phyloP scores from a whole-genome alignment of 1,139 yeast genomes.

The Candida anutae region DNA sequence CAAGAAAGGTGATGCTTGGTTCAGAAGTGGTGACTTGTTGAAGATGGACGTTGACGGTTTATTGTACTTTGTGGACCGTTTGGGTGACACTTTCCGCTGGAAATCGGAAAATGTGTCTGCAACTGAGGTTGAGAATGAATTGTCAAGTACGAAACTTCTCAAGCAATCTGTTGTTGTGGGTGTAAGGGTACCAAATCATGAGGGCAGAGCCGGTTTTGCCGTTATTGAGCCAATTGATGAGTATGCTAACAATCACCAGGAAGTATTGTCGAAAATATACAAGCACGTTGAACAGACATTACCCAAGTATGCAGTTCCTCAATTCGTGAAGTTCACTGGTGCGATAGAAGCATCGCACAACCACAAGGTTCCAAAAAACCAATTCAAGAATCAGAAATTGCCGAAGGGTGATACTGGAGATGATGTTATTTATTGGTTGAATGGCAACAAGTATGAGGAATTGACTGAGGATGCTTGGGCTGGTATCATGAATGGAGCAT shows the following conservation, averaged over 20 bases:
- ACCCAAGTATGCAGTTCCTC: constrained; percentile 87
- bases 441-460: constrained; percentile 44
- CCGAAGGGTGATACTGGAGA: constrained; percentile 62
- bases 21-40: constrained; percentile 81
- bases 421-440: constrained; percentile 67
- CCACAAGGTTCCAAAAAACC: constrained; percentile 78
- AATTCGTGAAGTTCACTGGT: constrained; percentile 63
- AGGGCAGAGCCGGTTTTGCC: constrained; percentile 92
- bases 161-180: constrained; percentile 84
- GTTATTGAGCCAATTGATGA: constrained; percentile 51
- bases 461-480: constrained; percentile 57
- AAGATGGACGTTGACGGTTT: constrained; percentile 61
- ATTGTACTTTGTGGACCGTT: constrained; percentile 80
- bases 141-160: constrained; percentile 47
- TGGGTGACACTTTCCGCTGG: constrained; percentile 97
- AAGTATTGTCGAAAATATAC: constrained; percentile 24
- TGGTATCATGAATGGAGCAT: constrained; percentile 33
- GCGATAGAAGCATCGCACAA: constrained; percentile 67
- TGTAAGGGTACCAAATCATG: constrained; percentile 77
- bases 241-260: constrained; percentile 16
- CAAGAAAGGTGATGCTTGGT: constrained; percentile 85
- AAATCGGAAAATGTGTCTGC: constrained; percentile 94
- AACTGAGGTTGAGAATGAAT: constrained; percentile 79
- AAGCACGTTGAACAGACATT: constrained; percentile 38
- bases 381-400: constrained; percentile 66